Conservation (phyloP, 2,329 filamentous ascomycete genomes). For the Didymella lethalis region DNA sequence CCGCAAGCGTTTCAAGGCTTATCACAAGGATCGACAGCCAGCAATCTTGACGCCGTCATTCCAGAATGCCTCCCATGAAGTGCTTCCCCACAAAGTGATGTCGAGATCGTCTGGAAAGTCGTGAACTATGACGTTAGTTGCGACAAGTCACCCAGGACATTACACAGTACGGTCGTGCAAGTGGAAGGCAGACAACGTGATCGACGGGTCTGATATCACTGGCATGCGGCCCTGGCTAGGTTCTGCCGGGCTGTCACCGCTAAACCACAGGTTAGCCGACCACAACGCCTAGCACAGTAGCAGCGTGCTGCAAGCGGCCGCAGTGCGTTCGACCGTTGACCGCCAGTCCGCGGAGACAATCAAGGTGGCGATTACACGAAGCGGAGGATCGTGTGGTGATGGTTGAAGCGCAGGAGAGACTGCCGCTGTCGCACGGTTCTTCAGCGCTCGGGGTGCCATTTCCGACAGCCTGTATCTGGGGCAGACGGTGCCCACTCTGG, state of each 20-base stretch:
- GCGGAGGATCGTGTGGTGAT: not conserved
- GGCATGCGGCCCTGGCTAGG: slow-evolving; percentile 1
- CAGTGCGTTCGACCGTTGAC: not conserved
- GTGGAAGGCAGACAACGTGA: not conserved
- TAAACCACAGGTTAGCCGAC: slow-evolving; percentile 10
- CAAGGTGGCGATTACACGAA: slow-evolving; percentile 2
- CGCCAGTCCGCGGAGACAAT: not conserved
- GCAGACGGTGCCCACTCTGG: not conserved
- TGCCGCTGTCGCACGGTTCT: not conserved
- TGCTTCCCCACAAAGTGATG: slow-evolving; percentile 3
- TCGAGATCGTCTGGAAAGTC: slow-evolving; percentile 10
- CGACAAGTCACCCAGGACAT: slow-evolving; percentile 5
- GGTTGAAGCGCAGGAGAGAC: not conserved
- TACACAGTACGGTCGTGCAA: not conserved
- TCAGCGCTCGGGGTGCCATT: not conserved
- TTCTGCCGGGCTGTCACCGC: not conserved
- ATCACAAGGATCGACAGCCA: slow-evolving; percentile 16
- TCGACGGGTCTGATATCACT: slow-evolving; percentile 19
- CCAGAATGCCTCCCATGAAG: slow-evolving; percentile 9
- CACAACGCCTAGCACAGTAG: not conserved
- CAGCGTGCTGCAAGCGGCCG: slow-evolving; percentile 11
- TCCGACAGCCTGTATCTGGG: slow-evolving; percentile 4
- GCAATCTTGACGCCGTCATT: slow-evolving; percentile 3
- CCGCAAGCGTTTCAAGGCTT: slow-evolving; percentile 17
- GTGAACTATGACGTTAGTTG: slow-evolving; percentile 1